Percentiles rank a stretch among this genome's conserved stretches.
Evolutionary conservation across 805 yeast genomes (phyloP).

Genomic region (Ogataea philodendri): DNA sequence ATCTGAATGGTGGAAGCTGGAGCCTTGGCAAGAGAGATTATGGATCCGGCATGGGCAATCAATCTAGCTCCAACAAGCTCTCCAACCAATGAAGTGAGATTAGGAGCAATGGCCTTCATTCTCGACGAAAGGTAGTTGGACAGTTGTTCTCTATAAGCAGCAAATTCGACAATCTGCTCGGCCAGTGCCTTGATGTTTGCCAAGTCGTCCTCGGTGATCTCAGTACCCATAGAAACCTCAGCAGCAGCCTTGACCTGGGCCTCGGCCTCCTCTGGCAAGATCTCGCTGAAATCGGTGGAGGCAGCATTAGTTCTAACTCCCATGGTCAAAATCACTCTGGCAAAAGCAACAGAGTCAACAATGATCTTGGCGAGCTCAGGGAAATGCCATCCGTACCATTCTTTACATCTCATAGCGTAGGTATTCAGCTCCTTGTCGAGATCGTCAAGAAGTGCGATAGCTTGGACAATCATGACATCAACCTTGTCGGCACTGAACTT

Average conservation of each 20-base stretch:
- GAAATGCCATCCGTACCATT: constrained; percentile 99
- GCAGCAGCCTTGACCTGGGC: constrained; percentile 93
- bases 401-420: constrained; percentile 98
- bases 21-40: constrained; percentile 92
- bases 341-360: constrained; percentile 93
- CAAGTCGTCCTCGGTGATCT: constrained; percentile 88
- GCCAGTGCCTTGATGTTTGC: constrained; percentile 87
- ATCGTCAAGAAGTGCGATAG: constrained; percentile 94
- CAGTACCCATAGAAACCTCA: constrained; percentile 99
- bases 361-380: constrained; percentile 98
- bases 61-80: constrained; percentile 98
- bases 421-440: constrained; percentile 97
- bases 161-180: constrained; percentile 92
- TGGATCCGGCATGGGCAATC: constrained; percentile 95
- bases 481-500: constrained; percentile 98
- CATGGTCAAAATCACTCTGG: constrained; percentile 90
- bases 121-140: constrained; percentile 87
- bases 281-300: constrained; percentile 84
- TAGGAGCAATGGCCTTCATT: constrained; percentile 99
- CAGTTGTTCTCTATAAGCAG: constrained; percentile 94
- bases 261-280: constrained; percentile 91
- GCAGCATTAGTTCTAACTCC: constrained; percentile 90
- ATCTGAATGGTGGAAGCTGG: constrained; percentile 99
- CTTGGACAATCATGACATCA: constrained; percentile 98
- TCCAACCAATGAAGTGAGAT: constrained; percentile 91